Evolutionary conservation across 108 stramenopile genomes (phyloP).

Genomic region (Cyclostephanos invisitatus): DNA sequence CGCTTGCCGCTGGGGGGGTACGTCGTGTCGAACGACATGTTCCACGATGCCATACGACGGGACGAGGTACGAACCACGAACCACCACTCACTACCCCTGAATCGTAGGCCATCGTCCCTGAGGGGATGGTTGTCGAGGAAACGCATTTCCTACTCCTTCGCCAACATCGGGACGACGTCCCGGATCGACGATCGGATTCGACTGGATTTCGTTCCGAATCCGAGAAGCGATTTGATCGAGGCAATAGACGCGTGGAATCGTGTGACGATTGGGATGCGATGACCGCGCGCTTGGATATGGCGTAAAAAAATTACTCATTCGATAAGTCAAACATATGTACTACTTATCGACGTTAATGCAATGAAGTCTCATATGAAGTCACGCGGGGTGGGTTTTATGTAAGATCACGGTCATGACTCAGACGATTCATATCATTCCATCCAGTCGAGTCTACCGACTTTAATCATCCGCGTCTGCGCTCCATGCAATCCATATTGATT

Average conservation of each 20-base stretch:
- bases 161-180: constrained; percentile 66
- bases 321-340: no score
- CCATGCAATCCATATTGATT: no score
- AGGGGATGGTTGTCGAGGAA: constrained; percentile 43
- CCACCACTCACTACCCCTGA: constrained; percentile 6
- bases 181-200: constrained; percentile 61
- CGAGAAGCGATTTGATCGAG: constrained; percentile 65
- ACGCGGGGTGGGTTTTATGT: no score
- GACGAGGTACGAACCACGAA: constrained; percentile 49
- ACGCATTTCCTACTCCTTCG: constrained; percentile 80
- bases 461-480: no score
- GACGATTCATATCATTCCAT: no score
- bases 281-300: no score
- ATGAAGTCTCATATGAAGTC: no score
- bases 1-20: constrained; percentile 48
- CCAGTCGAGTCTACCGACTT: no score
- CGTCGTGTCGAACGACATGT: constrained; percentile 80
- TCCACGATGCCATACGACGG: constrained; percentile 76
- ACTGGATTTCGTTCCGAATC: constrained; percentile 84
- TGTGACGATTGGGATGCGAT: neutral
- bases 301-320: no score
- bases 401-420: no score
- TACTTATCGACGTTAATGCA: no score
- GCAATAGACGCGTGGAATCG: constrained; percentile 50
- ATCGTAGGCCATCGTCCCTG: constrained; percentile 17